Conservation (phyloP, 2,329 filamentous ascomycete species). For the Calycina herbarum region DNA sequence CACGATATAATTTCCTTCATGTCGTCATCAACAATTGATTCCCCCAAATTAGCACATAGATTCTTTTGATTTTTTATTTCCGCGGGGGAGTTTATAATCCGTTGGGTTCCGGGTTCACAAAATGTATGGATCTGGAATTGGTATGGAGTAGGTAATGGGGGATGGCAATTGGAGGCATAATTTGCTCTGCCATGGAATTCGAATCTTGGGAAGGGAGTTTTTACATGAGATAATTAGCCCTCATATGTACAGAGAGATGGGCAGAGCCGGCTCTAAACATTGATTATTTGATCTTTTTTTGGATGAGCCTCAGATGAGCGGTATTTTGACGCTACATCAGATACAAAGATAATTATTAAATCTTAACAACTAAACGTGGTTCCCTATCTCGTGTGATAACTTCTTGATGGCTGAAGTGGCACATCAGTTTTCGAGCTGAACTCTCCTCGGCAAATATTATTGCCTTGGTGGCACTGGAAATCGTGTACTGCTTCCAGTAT, state of each 20-base stretch:
- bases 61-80: conserved; percentile 16
- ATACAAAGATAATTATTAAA: not conserved
- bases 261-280: conserved; percentile 10
- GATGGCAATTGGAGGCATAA: not conserved
- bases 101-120: not conserved
- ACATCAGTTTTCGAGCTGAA: too few relatives aligned
- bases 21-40: conserved; percentile 21
- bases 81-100: not conserved
- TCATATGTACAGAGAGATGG: conserved; percentile 7
- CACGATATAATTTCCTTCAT: conserved; percentile 19
- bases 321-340: not conserved
- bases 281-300: conserved; percentile 5
- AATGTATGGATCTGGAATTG: not conserved
- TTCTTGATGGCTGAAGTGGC: too few relatives aligned
- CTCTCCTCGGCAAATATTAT: not conserved
- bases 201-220: conserved; percentile 5
- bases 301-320: not conserved
- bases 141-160: not conserved
- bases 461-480: not conserved
- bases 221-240: not conserved
- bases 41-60: conserved; percentile 30
- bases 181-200: conserved; percentile 8
- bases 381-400: too few relatives aligned
- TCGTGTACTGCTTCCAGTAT: not conserved
- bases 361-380: too few relatives aligned